These are phyloP conservation scores for Ilex asprella DNA, from an alignment of 257 asterid species.

Conservation along the genomic window DNA sequence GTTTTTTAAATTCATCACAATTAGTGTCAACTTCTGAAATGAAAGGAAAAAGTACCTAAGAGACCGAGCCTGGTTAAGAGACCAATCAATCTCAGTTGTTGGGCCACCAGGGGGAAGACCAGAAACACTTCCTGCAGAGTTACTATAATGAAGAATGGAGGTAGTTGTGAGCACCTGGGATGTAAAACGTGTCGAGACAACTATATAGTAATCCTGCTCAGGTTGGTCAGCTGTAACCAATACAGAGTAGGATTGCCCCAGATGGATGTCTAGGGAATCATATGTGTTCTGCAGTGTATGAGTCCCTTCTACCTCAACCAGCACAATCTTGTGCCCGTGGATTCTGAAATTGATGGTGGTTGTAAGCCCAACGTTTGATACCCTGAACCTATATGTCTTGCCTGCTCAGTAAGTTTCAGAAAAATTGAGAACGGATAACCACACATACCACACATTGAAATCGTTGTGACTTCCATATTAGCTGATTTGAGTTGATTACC, in stretches of 20 bases:
- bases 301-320: conserved; percentile 30
- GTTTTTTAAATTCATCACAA: too few species aligned
- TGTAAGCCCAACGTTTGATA: conserved; percentile 23
- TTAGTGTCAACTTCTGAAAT: too few species aligned
- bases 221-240: conserved; percentile 27
- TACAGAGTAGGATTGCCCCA: conserved; percentile 30
- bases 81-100: conserved; percentile 27
- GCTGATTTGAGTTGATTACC: conserved; percentile 5
- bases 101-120: conserved; percentile 33
- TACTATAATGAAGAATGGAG: conserved; percentile 25
- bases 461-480: not conserved
- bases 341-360: conserved; percentile 30
- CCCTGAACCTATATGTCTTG: conserved; percentile 29
- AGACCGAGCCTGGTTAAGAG: conserved; percentile 27
- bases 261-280: conserved; percentile 29
- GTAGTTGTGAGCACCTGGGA: conserved; percentile 20
- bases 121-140: conserved; percentile 20
- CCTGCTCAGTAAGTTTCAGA: conserved; percentile 7
- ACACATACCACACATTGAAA: not conserved
- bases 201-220: conserved; percentile 25
- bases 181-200: conserved; percentile 24
- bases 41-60: conserved; percentile 9
- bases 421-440: too few species aligned
- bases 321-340: conserved; percentile 27
- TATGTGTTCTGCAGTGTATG: conserved; percentile 26